Evolutionary conservation across 2,329 filamentous ascomycete species (phyloP), one percentile per base, ranked within the genome.

Genomic region (Aspergillus costaricaensis): DNA sequence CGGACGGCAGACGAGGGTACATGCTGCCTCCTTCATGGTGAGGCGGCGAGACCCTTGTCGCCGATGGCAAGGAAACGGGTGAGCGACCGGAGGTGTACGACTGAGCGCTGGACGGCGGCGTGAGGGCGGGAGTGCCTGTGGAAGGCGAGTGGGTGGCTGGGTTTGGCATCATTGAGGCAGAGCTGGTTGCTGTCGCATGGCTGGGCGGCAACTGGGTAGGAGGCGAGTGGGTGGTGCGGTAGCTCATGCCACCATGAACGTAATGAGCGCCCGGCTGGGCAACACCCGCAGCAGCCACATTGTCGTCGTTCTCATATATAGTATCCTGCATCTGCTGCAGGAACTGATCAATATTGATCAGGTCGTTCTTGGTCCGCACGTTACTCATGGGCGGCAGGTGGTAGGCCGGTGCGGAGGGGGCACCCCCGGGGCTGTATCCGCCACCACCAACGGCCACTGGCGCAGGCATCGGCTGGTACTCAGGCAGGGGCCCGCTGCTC

Each of bases 261-360:
- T 90, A 88, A 72, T 92, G 89, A 15, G 85, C 80, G 61, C 88
- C 88, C 54, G 90, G 87, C 64, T 92, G 87, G 68, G 91, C 90
- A 60, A 96, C 86, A 60, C 91, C 90, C 47, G 90, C 89, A 12
- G 87, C 87, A 2, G 91, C 91, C 32, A 92, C 89, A 54, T 92
- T 89, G 69, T 88, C 91, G 58, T 92, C 88, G 75, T 89, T 96
- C 79, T 98, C 95, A 74, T 98, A 98, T 52, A 98, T 92, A 49
- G 94, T 97, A 65, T 90, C 88, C 79, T 97, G 93, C 83, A 98
- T 94, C 79, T 97, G 92, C 79, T 96, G 92, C 58, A 99, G 86
- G 76, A 98, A 91, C 72, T 92, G 90, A 76, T 98, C 95, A 71
- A 98, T 93, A 75, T 96, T 92, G 74, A 96, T 82, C 47, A 99